Base-by-base conservation (phyloP, 2,329 filamentous ascomycete genomes). In the Fusarium sp. region DNA sequence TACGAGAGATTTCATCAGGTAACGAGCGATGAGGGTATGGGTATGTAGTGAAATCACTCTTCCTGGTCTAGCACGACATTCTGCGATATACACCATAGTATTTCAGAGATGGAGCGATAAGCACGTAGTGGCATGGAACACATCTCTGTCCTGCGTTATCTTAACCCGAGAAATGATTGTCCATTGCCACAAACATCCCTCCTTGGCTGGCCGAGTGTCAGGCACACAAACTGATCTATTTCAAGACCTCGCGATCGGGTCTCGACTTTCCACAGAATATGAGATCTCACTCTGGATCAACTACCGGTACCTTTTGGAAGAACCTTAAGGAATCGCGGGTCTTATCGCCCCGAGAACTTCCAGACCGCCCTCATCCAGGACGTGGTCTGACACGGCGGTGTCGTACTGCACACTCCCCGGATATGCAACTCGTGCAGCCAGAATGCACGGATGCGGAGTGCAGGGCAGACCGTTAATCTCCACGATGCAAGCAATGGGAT, bases 341-440 rank as follows among this genome's bases (percentile, higher is more conserved):
- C 47, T 70, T 50, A 59, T 53, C 71, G 57, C 55, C 41, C 71
- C 58, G 71, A 74, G 41, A 74, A 62, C 58, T 65, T 45, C 63
- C 72, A 74, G 72, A 74, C 71, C 72, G 72, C 72, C 63, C 61
- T 36, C 45, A 18, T 55, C 38, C 47, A 59, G 57, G 61, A 68
- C 41, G 41, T 57, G 66, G 55, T 44, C 55, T 68, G 63, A 69
- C 47, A 30, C 41, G 47, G 66, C 36, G 62, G 63, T 69, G 63
- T 55, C 55, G 47, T 38, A 30, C 54, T 69, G 55, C 55, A 69
- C 63, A 65, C 59, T 65, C 66, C 66, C 48, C n/a, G 36, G 55
- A 63, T 54, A 45, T 59, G 69, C 66, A 65, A 47, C 42, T 44
- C 36, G 45, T 69, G 59, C 66, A 70, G 66, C 24, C 53, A 69